A percentile compares a stretch with the other conserved stretches of the same genome.
Conservation (phyloP, 257 asterid genomes). For the Agastache rugosa region DNA sequence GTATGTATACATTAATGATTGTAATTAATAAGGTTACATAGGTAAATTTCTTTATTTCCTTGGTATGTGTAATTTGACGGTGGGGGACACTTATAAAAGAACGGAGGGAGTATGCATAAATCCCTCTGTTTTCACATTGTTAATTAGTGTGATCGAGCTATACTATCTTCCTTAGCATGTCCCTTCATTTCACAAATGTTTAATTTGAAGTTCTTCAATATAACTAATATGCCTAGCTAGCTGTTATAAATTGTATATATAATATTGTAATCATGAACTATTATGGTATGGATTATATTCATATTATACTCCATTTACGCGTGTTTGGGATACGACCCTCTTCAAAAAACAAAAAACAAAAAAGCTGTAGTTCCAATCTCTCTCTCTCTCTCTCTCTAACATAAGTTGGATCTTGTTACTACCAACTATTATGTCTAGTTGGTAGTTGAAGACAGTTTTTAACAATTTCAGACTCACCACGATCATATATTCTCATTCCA, state of each 20-base stretch:
- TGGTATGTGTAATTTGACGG: too few relatives aligned
- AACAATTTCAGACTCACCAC: conserved; percentile 38
- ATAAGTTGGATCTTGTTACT: neutral
- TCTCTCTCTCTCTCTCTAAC: neutral
- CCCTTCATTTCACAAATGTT: conserved; percentile 7
- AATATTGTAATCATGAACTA: neutral
- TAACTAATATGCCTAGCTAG: conserved; percentile 9
- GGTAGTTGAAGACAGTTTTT: conserved; percentile 32
- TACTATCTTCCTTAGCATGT: neutral
- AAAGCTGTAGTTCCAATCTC: neutral
- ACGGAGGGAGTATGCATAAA: too few relatives aligned
- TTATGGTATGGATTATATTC: conserved; percentile 21
- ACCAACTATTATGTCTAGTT: conserved; percentile 32
- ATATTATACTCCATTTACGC: conserved; percentile 31
- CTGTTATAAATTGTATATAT: conserved; percentile 20
- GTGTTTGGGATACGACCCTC: conserved; percentile 24
- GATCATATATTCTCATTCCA: conserved; percentile 11
- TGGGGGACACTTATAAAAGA: too few relatives aligned
- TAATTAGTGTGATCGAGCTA: too few relatives aligned
- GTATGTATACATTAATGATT: too few relatives aligned
- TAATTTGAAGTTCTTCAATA: neutral
- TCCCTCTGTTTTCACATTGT: too few relatives aligned
- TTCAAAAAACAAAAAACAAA: neutral
- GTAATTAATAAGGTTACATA: too few relatives aligned
- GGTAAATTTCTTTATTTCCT: too few relatives aligned